phyloP scores from a whole-genome alignment of 257 asterid genomes.

The Solanum chmielewskii region DNA sequence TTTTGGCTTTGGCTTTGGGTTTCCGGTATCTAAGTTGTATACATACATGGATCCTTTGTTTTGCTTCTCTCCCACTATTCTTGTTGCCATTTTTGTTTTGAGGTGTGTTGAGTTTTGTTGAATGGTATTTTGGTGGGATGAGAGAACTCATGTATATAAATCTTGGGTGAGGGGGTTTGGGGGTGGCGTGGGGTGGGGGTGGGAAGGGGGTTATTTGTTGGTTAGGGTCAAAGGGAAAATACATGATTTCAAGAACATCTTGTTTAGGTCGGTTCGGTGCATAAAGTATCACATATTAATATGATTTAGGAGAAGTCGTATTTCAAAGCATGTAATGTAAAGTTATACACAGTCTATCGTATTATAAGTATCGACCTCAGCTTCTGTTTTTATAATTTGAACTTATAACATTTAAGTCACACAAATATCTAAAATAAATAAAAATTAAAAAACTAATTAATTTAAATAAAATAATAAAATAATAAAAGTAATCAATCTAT shows the following conservation, averaged over 20 bases:
- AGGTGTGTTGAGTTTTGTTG: not conserved
- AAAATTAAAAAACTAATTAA: no score
- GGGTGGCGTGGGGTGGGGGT: not conserved
- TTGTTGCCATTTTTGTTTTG: slow-evolving; percentile 18
- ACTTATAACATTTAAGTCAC: rapidly evolving
- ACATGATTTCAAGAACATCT: not conserved
- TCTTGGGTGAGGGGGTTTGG: not conserved
- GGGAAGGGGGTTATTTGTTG: not conserved
- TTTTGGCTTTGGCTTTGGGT: not conserved
- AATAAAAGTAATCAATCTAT: no score
- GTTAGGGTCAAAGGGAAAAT: not conserved
- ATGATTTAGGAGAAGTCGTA: rapidly evolving
- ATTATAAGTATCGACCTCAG: not conserved
- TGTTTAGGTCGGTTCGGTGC: rapidly evolving
- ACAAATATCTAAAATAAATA: no score
- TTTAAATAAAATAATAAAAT: no score
- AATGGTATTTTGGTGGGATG: not conserved
- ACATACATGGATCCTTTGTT: slow-evolving; percentile 39
- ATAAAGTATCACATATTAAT: not conserved
- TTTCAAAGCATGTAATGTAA: not conserved
- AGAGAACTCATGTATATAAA: not conserved
- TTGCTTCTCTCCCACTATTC: slow-evolving; percentile 5
- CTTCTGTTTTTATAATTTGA: not conserved
- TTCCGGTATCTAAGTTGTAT: slow-evolving; percentile 27
- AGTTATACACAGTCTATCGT: not conserved